phyloP scores from a whole-genome alignment of 352 stramenopile species.

The Pythium insidiosum region DNA sequence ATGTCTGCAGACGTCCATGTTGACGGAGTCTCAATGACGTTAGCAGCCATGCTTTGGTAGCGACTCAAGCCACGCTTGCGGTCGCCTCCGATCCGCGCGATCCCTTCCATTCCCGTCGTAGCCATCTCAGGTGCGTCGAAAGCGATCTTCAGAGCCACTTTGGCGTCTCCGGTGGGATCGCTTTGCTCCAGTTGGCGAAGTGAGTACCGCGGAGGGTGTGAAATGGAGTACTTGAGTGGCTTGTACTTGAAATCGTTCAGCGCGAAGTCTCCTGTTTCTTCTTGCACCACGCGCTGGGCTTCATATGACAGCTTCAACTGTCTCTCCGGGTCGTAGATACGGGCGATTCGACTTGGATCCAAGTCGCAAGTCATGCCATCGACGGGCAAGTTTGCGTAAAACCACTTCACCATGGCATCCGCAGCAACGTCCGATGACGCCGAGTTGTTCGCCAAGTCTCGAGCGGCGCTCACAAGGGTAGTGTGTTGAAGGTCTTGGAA shows the following conservation, averaged over 20 bases:
- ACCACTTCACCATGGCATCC: slow-evolving; percentile 35
- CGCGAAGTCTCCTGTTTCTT: not conserved
- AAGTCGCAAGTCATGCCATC: slow-evolving; percentile 66
- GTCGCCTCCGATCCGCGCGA: not conserved
- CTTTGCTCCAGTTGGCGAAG: slow-evolving; percentile 17
- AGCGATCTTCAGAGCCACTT: not conserved
- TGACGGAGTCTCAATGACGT: slow-evolving; percentile 22
- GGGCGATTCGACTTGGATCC: slow-evolving; percentile 47
- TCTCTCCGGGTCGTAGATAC: slow-evolving; percentile 49
- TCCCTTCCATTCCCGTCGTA: not conserved
- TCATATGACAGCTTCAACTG: slow-evolving; percentile 77
- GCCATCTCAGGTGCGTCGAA: not conserved
- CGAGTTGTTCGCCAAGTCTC: slow-evolving; percentile 24
- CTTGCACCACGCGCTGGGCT: slow-evolving; percentile 45
- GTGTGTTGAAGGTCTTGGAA: slow-evolving; percentile 29
- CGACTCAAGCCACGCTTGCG: slow-evolving; percentile 7
- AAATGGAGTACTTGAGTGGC: slow-evolving; percentile 56
- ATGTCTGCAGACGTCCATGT: slow-evolving; percentile 34
- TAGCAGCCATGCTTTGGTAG: slow-evolving; percentile 15
- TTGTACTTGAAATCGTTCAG: slow-evolving; percentile 61
- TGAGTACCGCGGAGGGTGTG: slow-evolving; percentile 37
- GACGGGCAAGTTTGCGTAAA: slow-evolving; percentile 61
- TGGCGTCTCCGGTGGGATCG: not conserved
- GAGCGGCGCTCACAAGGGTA: slow-evolving; percentile 27
- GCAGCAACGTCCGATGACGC: slow-evolving; percentile 31